phyloP scores from a whole-genome alignment of 495 filamentous ascomycete species.

The Aspergillus baeticus region DNA sequence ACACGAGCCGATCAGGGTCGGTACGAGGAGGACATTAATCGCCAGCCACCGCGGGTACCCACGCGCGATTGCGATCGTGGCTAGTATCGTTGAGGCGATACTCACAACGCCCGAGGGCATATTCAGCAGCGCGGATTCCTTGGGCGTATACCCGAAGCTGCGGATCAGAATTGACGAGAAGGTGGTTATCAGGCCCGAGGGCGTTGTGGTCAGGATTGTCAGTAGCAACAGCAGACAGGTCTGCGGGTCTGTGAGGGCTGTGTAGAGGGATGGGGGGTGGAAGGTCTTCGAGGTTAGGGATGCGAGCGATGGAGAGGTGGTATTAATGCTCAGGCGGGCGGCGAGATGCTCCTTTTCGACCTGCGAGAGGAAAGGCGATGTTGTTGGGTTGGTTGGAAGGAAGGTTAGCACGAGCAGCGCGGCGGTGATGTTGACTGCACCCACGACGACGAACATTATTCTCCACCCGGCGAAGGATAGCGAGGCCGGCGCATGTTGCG shows the following conservation, averaged over 20 bases:
- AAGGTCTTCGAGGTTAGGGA: constrained; percentile 38
- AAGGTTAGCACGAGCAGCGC: constrained; percentile 49
- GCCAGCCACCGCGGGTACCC: constrained; percentile 48
- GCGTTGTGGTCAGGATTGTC: constrained; percentile 47
- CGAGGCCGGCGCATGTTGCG: constrained; percentile 49
- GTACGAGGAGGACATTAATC: constrained; percentile 36
- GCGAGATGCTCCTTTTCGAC: constrained; percentile 41
- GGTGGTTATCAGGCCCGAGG: constrained; percentile 51
- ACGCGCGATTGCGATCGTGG: constrained; percentile 39
- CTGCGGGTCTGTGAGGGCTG: constrained; percentile 38
- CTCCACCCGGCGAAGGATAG: constrained; percentile 52
- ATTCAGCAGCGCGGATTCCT: constrained; percentile 56
- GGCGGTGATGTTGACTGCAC: constrained; percentile 53
- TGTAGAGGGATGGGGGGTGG: constrained; percentile 29
- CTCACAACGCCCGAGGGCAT: constrained; percentile 62
- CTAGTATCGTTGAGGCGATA: constrained; percentile 50
- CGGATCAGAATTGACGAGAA: constrained; percentile 49
- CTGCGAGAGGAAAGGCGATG: constrained; percentile 52
- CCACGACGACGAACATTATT: constrained; percentile 63
- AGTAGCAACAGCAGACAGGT: constrained; percentile 44
- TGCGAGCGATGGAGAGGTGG: constrained; percentile 41
- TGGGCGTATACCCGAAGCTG: constrained; percentile 42
- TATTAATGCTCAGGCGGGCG: constrained; percentile 27
- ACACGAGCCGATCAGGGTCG: constrained; percentile 50
- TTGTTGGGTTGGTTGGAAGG: constrained; percentile 51